phyloP scores from a whole-genome alignment of 2,329 filamentous ascomycete species.

The Microcyclospora pomicola region DNA sequence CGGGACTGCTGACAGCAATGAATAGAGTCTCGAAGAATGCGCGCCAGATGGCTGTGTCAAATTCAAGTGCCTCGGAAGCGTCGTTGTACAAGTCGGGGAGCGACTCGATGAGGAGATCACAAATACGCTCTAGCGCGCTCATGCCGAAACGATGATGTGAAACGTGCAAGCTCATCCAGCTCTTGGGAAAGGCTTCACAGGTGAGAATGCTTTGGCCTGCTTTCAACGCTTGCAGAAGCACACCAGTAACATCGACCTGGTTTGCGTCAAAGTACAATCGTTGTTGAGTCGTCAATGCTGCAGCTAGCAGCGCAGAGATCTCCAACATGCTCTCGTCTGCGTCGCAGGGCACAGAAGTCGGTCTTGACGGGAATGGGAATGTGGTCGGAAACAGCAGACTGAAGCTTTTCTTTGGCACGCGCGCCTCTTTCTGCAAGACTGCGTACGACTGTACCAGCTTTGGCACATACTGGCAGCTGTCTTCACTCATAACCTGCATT shows the following conservation, averaged over 20 bases:
- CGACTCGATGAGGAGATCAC: slow-evolving; percentile 62
- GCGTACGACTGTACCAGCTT: slow-evolving; percentile 85
- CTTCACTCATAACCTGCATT: slow-evolving; percentile 58
- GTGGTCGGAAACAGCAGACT: slow-evolving; percentile 80
- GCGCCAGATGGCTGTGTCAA: slow-evolving; percentile 90
- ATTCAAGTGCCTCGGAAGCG: slow-evolving; percentile 35
- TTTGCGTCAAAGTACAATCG: slow-evolving; percentile 20
- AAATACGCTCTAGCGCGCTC: slow-evolving; percentile 69
- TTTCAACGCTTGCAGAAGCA: slow-evolving; percentile 66
- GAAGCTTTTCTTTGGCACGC: slow-evolving; percentile 45
- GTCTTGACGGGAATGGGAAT: slow-evolving; percentile 74
- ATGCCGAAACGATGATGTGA: slow-evolving; percentile 50
- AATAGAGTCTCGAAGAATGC: slow-evolving; percentile 81
- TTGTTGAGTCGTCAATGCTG: slow-evolving; percentile 25
- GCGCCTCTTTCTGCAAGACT: slow-evolving; percentile 54
- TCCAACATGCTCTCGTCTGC: slow-evolving; percentile 75
- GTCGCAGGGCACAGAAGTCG: slow-evolving; percentile 38
- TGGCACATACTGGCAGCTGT: slow-evolving; percentile 78
- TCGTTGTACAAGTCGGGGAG: slow-evolving; percentile 85
- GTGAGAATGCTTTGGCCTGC: slow-evolving; percentile 81
- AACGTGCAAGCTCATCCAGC: slow-evolving; percentile 87
- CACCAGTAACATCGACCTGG: slow-evolving; percentile 55
- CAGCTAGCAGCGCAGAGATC: slow-evolving; percentile 73
- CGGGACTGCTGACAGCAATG: slow-evolving; percentile 77
- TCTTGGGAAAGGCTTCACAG: slow-evolving; percentile 75